Conservation (phyloP, 495 filamentous ascomycete genomes). For the Neurospora africana region DNA sequence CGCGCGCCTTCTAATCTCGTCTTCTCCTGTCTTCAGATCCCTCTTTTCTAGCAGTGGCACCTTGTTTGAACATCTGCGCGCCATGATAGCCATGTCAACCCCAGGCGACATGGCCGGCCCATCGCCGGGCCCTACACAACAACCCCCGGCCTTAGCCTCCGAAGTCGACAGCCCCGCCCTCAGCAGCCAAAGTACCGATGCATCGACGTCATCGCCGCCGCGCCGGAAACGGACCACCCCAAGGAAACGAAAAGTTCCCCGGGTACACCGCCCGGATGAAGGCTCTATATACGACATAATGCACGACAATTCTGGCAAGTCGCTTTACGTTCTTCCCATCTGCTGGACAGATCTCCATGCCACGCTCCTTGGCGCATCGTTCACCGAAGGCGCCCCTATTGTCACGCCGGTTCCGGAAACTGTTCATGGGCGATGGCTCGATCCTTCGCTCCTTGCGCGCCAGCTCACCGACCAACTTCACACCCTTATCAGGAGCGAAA, state of each 20-base stretch:
- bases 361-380: conserved; percentile 28
- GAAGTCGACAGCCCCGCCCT: neutral
- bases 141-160: neutral
- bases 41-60: conserved; percentile 15
- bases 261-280: conserved; percentile 16
- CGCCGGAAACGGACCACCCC: conserved; percentile 1
- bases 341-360: conserved; percentile 38
- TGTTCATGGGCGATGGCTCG: conserved; percentile 6
- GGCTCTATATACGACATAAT: conserved; percentile 40
- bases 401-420: conserved; percentile 21
- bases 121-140: neutral
- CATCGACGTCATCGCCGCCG: conserved; percentile 1
- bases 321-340: conserved; percentile 32
- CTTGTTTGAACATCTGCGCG: conserved; percentile 23
- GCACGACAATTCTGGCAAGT: conserved; percentile 27
- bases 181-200: neutral
- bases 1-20: neutral
- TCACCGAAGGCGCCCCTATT: conserved; percentile 22
- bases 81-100: conserved; percentile 22
- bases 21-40: conserved; percentile 9
- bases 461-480: conserved; percentile 22
- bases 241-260: neutral
- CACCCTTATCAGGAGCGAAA: conserved; percentile 16
- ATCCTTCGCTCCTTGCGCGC: conserved; percentile 18
- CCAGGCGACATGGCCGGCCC: conserved; percentile 9